A percentile compares a stretch with the other conserved stretches of the same genome.
Evolutionary conservation across 139 green algal genomes (phyloP).

Genomic region (Chlorella vulgaris): DNA sequence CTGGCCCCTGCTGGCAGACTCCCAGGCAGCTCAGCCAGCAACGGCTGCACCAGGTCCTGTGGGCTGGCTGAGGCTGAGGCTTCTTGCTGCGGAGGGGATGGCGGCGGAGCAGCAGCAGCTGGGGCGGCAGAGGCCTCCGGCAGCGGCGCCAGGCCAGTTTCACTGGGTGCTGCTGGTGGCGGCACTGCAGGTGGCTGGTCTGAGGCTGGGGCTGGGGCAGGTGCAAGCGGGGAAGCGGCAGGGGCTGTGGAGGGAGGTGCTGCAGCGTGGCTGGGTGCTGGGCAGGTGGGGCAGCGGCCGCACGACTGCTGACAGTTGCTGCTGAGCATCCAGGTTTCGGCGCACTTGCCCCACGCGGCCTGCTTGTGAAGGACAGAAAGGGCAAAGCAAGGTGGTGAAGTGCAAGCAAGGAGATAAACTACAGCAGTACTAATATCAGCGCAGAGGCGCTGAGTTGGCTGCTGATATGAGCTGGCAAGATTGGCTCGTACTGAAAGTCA

Average conservation of each 20-base stretch:
- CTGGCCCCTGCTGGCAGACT: background rate
- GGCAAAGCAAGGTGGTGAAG: background rate
- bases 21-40: background rate
- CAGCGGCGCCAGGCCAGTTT: too few species aligned
- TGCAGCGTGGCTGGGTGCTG: background rate
- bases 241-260: background rate
- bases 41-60: slow-evolving; percentile 13
- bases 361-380: background rate
- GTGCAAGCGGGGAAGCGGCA: background rate
- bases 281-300: slow-evolving; percentile 1
- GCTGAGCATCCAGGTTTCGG: slow-evolving; percentile 6
- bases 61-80: background rate
- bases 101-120: background rate
- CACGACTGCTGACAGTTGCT: slow-evolving; percentile 10
- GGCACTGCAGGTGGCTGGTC: background rate
- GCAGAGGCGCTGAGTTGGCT: too few species aligned
- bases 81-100: background rate
- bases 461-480: too few species aligned
- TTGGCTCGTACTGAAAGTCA: too few species aligned
- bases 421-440: too few species aligned
- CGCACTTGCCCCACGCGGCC: slow-evolving; percentile 10
- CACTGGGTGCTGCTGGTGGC: too few species aligned
- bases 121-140: background rate
- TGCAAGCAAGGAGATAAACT: background rate
- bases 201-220: background rate